Evolutionary conservation across 106 monocot genomes (phyloP), one percentile per base, ranked within the genome.

Genomic region (Ottelia alismoides): DNA sequence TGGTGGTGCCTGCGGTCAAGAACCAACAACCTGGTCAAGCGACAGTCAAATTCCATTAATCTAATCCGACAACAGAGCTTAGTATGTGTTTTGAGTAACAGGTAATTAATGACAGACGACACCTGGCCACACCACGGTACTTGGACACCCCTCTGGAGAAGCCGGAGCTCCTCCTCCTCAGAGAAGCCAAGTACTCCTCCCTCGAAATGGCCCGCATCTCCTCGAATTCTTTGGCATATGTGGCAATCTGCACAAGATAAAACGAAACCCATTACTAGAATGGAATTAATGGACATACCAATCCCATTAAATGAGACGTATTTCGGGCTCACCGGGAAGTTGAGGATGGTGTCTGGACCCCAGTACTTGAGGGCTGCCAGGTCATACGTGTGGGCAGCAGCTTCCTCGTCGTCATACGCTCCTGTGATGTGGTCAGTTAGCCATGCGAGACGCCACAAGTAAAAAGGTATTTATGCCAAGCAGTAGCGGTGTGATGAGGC

Each of bases 51-150:
- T n/a, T n/a, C n/a, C n/a, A n/a, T n/a, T n/a, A n/a, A n/a, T n/a
- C n/a, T n/a, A n/a, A n/a, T n/a, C n/a, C n/a, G n/a, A n/a, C n/a
- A n/a, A n/a, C n/a, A n/a, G n/a, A n/a, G n/a, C n/a, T n/a, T n/a
- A n/a, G n/a, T n/a, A n/a, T n/a, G n/a, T n/a, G n/a, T n/a, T n/a
- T n/a, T n/a, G n/a, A n/a, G n/a, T n/a, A n/a, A n/a, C n/a, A n/a
- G n/a, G n/a, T n/a, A n/a, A n/a, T n/a, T n/a, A n/a, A n/a, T n/a
- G n/a, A n/a, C n/a, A n/a, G n/a, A n/a, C n/a, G 5, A 6, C 60
- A 87, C 92, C 83, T 80, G 48, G 87, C 93, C 11, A 93, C 93
- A 11, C 93, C 93, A 21, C 93, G 63, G 49, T 93, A 93, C 66
- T 93, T 93, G 2, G 93, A 93, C 28, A 75, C 65, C 7, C 93